phyloP scores from a whole-genome alignment of 805 yeast species.

The Candida morakotiae region DNA sequence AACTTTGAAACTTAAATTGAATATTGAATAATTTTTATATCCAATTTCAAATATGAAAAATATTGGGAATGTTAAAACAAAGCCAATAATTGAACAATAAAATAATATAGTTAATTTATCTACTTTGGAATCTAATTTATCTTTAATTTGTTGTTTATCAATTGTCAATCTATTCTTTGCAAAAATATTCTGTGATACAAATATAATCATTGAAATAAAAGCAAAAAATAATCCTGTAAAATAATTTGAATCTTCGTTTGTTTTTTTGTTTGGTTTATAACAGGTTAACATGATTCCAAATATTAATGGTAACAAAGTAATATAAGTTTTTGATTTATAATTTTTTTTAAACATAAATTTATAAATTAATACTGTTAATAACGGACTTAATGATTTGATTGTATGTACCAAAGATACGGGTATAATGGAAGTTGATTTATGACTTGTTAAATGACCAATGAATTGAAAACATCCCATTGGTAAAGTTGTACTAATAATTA shows the following conservation, averaged over 20 bases:
- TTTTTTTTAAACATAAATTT: constrained; percentile 52
- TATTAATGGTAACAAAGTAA: constrained; percentile 75
- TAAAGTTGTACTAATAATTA: constrained; percentile 60
- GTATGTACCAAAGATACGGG: constrained; percentile 97
- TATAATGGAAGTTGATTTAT: constrained; percentile 84
- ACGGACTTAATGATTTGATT: constrained; percentile 86
- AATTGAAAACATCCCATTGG: constrained; percentile 97
- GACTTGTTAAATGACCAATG: constrained; percentile 85
- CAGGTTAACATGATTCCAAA: constrained; percentile 83
- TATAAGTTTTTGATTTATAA: constrained; percentile 65
- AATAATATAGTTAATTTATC: constrained; percentile 70
- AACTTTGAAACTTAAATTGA: too few relatives aligned
- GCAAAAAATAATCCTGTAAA: constrained; percentile 46
- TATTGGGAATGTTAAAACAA: constrained; percentile 61
- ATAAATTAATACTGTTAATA: constrained; percentile 81
- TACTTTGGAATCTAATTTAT: constrained; percentile 30
- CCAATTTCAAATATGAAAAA: constrained; percentile 55
- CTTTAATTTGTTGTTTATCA: constrained; percentile 19
- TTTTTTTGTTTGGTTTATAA: constrained; percentile 24
- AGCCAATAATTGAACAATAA: constrained; percentile 70
- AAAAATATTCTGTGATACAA: constrained; percentile 75
- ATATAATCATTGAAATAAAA: constrained; percentile 56
- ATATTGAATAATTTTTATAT: too few relatives aligned
- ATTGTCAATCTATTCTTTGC: constrained; percentile 69
- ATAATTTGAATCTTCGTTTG: constrained; percentile 10